Percentiles rank a stretch among this genome's conserved stretches.
phyloP scores from a whole-genome alignment of 352 stramenopile species.

The Thraustochytrium sp. region DNA sequence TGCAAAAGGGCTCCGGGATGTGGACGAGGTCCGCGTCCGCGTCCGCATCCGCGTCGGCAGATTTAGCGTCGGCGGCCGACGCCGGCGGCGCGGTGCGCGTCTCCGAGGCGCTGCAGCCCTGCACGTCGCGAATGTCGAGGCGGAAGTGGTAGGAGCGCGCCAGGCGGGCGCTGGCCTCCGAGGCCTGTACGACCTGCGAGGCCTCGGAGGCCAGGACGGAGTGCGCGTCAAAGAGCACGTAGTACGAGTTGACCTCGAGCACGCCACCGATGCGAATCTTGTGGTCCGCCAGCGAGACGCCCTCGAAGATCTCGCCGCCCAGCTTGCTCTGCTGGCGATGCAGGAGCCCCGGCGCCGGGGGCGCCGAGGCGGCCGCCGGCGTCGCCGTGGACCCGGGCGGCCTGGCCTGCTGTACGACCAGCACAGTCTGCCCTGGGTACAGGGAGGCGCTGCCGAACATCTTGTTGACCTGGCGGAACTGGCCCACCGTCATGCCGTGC shows the following conservation, averaged over 20 bases:
- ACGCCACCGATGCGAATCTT: slow-evolving; percentile 5
- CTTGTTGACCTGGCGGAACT: slow-evolving; percentile 30
- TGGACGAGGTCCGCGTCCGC: not conserved
- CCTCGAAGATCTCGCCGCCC: not conserved
- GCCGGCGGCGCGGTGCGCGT: not conserved
- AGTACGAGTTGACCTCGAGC: slow-evolving; percentile 13
- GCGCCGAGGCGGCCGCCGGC: not conserved
- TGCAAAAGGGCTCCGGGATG: not conserved
- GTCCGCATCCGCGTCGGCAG: not conserved
- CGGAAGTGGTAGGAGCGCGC: not conserved
- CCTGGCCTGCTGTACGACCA: not conserved
- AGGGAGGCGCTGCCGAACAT: slow-evolving; percentile 10
- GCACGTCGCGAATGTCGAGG: slow-evolving; percentile 16
- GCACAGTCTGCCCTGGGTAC: not conserved
- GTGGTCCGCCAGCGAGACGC: not conserved
- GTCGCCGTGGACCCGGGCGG: not conserved
- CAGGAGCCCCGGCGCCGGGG: not conserved
- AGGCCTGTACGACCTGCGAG: not conserved
- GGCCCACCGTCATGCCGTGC: not conserved
- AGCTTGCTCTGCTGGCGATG: not conserved
- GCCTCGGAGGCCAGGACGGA: not conserved
- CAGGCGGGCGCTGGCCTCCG: not conserved
- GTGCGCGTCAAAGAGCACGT: not conserved
- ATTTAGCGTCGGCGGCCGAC: not conserved
- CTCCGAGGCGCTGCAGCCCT: slow-evolving; percentile 9